Conservation (phyloP, 176 grass and related monocot genomes). For the Cymbopogon citratus region DNA sequence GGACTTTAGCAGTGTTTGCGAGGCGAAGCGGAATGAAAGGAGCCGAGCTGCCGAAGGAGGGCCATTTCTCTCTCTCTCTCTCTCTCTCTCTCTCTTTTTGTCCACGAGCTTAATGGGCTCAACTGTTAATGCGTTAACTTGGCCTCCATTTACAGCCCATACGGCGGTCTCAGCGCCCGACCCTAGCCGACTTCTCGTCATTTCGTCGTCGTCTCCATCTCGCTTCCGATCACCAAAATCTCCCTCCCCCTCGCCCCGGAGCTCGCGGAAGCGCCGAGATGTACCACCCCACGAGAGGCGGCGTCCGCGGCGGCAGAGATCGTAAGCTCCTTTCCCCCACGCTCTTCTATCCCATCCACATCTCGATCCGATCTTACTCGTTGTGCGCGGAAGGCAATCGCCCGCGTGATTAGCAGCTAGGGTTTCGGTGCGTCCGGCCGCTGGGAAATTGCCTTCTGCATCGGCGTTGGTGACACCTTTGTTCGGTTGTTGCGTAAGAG, state of each 20-base stretch:
- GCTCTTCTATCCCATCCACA: background rate
- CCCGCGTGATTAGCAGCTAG: constrained; percentile 2
- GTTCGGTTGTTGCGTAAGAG: background rate
- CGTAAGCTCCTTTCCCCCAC: constrained; percentile 43
- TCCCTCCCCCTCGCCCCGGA: background rate
- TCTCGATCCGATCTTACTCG: background rate
- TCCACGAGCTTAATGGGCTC: background rate
- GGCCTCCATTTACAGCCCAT: background rate
- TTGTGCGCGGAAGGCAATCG: background rate
- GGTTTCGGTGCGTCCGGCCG: constrained; percentile 11
- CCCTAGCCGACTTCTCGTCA: background rate
- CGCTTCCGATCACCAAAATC: background rate
- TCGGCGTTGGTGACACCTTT: background rate
- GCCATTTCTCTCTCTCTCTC: too few relatives aligned
- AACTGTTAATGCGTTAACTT: background rate
- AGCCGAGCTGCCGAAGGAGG: too few relatives aligned
- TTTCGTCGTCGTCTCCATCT: background rate
- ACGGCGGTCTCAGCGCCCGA: background rate
- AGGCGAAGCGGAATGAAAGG: too few relatives aligned
- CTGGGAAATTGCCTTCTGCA: background rate
- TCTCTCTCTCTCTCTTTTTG: too few relatives aligned
- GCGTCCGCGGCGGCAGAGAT: constrained; percentile 92
- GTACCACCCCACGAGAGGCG: constrained; percentile 96
- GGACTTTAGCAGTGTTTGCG: too few relatives aligned
- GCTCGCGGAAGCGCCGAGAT: constrained; percentile 30